Conservation (phyloP, 495 filamentous ascomycete genomes). For the Xylaria palmicola region DNA sequence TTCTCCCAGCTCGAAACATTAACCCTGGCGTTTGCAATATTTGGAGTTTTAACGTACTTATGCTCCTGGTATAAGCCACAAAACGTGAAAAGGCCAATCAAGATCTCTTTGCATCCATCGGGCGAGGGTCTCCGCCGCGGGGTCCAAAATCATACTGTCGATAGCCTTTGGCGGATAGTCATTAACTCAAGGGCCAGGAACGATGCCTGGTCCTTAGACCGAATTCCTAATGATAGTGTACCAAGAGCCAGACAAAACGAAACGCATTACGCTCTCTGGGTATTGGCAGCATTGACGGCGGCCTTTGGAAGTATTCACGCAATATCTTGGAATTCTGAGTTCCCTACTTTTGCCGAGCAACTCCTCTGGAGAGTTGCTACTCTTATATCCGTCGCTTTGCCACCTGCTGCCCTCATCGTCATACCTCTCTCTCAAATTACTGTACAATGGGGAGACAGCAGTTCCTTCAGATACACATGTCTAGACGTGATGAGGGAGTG, state of each 20-base stretch:
- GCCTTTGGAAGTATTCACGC: conserved; percentile 37
- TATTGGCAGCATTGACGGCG: conserved; percentile 1
- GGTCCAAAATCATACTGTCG: background rate
- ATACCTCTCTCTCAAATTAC: background rate
- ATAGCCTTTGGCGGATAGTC: background rate
- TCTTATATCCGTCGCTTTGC: conserved; percentile 1
- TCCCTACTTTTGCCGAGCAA: conserved; percentile 35
- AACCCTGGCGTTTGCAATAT: conserved; percentile 28
- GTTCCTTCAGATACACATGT: background rate
- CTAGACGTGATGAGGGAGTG: conserved; percentile 9
- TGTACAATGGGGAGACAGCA: background rate
- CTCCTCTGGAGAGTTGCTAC: conserved; percentile 33
- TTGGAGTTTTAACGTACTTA: conserved; percentile 24
- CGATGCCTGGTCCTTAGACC: background rate
- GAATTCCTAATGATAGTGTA: conserved; percentile 8
- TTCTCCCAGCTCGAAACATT: conserved; percentile 36
- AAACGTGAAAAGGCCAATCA: conserved; percentile 26
- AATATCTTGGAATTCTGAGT: conserved; percentile 40
- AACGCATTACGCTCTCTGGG: background rate
- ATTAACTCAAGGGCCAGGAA: background rate
- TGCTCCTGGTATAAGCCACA: conserved; percentile 33
- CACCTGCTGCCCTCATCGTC: background rate
- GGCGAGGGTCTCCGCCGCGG: background rate
- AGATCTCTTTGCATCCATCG: background rate
- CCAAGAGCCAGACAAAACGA: background rate